Evolutionary conservation across 2,329 filamentous ascomycete species (phyloP), one percentile per base, ranked within the genome.

Genomic region (Fusarium veterinarium): DNA sequence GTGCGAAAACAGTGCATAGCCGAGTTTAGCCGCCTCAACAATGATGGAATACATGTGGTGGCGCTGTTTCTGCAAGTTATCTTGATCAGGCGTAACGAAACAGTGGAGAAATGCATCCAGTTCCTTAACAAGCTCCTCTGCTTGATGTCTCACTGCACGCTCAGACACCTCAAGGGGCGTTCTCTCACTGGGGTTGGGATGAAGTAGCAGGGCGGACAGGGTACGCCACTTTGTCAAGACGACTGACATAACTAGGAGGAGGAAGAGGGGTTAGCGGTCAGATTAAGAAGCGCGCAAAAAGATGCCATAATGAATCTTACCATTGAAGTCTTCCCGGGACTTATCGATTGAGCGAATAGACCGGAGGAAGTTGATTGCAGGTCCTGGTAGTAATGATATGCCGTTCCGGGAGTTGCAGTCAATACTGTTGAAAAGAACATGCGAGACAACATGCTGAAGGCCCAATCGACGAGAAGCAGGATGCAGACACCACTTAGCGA

Each of bases 1-100:
- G 57, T 86, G 83, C 7, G 83, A 85, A 38, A 85, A 75, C 5
- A 86, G 56, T n/a, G 81, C 59, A 62, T 84, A 84, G 13, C 84
- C 84, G 33, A 85, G 76, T 55, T 79, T 82, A 20, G 81, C 76
- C 42, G 80, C 82, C 73, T 84, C 83, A 9, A 79, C 61, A 25
- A 84, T 80, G 17, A 85, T 78, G 19, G 78, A 79, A 58, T 81
- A 76, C 8, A 86, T 76, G 41, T 84, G 81, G n/a, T 75, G 77
- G 58, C 78, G 74, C 70, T 84, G 83, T 52, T 81, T 76, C 37
- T 77, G 76, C 25, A 69, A 70, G 17, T 64, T 73, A 7, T 74
- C 73, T 9, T 75, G 71, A 41, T 79, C 76, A 1, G 73, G 57
- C 12, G 71, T 51, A 6, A 81, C 74, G 49, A 85, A 85, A 12